These are phyloP conservation scores for Trichosporon faecale DNA, from an alignment of 1,284 basidiomycete genomes.

Conservation along the genomic window DNA sequence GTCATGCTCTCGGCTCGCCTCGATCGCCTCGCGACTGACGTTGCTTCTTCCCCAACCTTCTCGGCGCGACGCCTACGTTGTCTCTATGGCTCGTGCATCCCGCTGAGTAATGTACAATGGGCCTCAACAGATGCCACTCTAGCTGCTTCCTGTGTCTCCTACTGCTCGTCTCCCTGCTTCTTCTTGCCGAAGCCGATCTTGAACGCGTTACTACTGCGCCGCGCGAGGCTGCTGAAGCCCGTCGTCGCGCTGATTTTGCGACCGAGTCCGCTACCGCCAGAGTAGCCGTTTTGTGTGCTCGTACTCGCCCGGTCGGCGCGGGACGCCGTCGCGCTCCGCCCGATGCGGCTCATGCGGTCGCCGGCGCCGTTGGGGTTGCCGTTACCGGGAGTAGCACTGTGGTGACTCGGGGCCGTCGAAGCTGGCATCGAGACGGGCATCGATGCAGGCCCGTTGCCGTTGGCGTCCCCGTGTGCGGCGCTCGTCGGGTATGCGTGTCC, in stretches of 20 bases:
- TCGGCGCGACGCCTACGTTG: neutral
- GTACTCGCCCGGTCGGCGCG: neutral
- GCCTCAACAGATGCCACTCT: neutral
- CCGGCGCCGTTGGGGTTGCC: neutral
- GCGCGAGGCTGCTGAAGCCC: slow-evolving; percentile 35
- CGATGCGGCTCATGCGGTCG: slow-evolving; percentile 3
- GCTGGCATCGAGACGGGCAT: neutral
- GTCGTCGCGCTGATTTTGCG: slow-evolving; percentile 20
- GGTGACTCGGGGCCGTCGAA: neutral
- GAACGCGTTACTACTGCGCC: slow-evolving; percentile 40
- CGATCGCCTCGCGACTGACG: too few relatives aligned
- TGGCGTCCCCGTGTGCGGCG: neutral
- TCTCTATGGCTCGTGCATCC: slow-evolving; percentile 10
- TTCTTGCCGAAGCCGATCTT: slow-evolving; percentile 49
- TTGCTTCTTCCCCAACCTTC: neutral
- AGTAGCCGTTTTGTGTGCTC: slow-evolving; percentile 14
- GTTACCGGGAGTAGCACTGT: neutral
- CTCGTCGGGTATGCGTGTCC: neutral
- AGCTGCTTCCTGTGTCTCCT: neutral
- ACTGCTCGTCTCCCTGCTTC: slow-evolving; percentile 33
- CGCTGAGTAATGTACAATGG: slow-evolving; percentile 3
- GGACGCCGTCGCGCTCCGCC: slow-evolving; percentile 4
- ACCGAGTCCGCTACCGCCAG: slow-evolving; percentile 17
- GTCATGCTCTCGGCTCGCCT: neutral
- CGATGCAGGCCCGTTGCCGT: neutral